Evolutionary conservation across 495 filamentous ascomycete genomes (phyloP), one percentile per base, ranked within the genome.

Genomic region (Copromyces sp.): DNA sequence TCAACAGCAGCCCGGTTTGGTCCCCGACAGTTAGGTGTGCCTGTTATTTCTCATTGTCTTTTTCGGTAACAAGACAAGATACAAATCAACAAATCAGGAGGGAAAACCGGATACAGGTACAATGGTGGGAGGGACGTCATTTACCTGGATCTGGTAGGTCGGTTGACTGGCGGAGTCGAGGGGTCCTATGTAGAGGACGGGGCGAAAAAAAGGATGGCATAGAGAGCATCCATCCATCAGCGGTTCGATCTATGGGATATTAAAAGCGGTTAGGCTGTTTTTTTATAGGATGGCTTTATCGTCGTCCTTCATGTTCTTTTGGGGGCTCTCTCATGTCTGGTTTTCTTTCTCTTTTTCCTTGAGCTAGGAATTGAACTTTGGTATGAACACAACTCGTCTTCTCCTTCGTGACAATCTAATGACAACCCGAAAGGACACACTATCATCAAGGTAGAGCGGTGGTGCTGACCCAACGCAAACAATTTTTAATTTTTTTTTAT

Each of bases 51-150:
- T 71, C 75, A 32, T 61, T 24, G n/a, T 42, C 29, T 70, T 37
- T 24, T 39, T 41, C 32, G 68, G 45, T 16, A 39, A 41, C 59
- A 69, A 68, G 45, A 68, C 29, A 70, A 42, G 68, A 35, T 39
- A 59, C 37, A 40, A 45, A 61, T 61, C 70, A 65, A 73, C 68
- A 71, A 73, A 71, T 72, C 71, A 75, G 59, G 76, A 74, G 70
- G 74, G 71, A 68, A 68, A 9, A 75, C 77, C 72, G 12, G 53
- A 65, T 17, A 2, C 53, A 65, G 53, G 29, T 65, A 65, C 29
- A 80, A 78, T 82, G 84, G 79, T 84, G 84, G 84, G 84, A 86
- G 84, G 81, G 84, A 86, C 84, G 84, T 82, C 81, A 80, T 81
- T 65, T 65, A 65, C 53, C 53, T 32, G 29, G 53, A 9, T 65